Evolutionary conservation across 371 early-diverging fungal species (phyloP).

Genomic region (Entomophthora muscae): DNA sequence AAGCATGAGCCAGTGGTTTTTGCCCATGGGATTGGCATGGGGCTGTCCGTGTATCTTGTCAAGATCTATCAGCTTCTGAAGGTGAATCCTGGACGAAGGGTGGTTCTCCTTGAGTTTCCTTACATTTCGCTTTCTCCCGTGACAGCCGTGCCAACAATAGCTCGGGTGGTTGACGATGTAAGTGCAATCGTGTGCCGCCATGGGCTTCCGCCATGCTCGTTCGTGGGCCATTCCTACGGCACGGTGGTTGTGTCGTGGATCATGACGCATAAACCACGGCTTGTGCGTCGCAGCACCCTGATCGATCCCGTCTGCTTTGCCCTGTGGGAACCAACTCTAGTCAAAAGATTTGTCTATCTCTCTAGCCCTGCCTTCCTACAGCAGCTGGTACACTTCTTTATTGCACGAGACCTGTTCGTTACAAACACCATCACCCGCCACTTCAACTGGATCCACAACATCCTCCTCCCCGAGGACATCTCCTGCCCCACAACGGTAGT

Average conservation of each 20-base stretch:
- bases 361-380: neutral
- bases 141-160: neutral
- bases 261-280: neutral
- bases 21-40: constrained; percentile 1
- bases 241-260: neutral
- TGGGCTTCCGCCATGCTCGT: neutral
- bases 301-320: constrained; percentile 4
- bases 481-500: neutral
- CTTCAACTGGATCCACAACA: neutral
- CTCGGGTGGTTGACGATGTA: neutral
- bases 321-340: constrained; percentile 4
- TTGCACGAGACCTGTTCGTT: neutral
- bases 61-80: neutral
- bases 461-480: neutral
- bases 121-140: neutral
- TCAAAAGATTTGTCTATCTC: neutral
- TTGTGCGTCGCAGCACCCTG: neutral
- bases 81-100: neutral
- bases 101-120: neutral
- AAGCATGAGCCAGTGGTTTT: neutral
- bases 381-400: neutral
- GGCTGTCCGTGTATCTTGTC: neutral
- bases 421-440: neutral
- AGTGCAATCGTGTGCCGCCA: neutral
- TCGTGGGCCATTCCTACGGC: neutral